Percentiles rank a stretch among this genome's conserved stretches.
Conservation (phyloP, 768 basidiomycete genomes). For the Lentinula sp. region DNA sequence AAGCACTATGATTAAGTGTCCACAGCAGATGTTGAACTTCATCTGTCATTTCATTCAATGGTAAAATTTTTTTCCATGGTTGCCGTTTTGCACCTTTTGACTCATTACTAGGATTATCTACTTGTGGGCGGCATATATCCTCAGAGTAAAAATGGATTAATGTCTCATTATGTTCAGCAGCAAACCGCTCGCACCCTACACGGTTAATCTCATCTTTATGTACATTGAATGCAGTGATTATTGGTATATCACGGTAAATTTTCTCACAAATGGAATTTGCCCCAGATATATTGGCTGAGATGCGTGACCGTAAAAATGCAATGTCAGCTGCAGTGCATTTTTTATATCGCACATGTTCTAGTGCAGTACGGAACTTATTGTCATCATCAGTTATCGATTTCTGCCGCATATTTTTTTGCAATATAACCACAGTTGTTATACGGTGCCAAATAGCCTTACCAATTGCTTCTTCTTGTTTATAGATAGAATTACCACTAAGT, state of each 20-base stretch:
- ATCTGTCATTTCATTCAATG: not conserved
- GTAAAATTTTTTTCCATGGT: not conserved
- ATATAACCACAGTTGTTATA: constrained; percentile 15
- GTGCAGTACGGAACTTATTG: constrained; percentile 11
- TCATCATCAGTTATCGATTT: constrained; percentile 10
- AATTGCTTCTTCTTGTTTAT: constrained; percentile 11
- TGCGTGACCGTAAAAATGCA: constrained; percentile 10
- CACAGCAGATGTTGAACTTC: no score
- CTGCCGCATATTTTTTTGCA: constrained; percentile 16
- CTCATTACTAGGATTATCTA: not conserved
- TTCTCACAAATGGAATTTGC: no score
- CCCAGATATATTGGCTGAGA: no score
- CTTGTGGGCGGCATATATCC: not conserved
- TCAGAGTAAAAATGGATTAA: constrained; percentile 10
- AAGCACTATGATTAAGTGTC: constrained; percentile 7
- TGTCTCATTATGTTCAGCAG: constrained; percentile 11
- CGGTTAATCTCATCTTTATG: constrained; percentile 19
- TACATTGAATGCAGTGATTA: constrained; percentile 17
- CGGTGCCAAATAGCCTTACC: constrained; percentile 16
- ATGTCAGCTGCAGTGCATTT: constrained; percentile 19
- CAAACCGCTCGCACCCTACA: constrained; percentile 16
- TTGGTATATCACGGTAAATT: constrained; percentile 16
- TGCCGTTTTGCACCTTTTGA: not conserved
- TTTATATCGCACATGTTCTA: constrained; percentile 21
- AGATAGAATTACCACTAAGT: constrained; percentile 8